Evolutionary conservation across 1,139 yeast genomes (phyloP).

Genomic region (Pichia sp.): DNA sequence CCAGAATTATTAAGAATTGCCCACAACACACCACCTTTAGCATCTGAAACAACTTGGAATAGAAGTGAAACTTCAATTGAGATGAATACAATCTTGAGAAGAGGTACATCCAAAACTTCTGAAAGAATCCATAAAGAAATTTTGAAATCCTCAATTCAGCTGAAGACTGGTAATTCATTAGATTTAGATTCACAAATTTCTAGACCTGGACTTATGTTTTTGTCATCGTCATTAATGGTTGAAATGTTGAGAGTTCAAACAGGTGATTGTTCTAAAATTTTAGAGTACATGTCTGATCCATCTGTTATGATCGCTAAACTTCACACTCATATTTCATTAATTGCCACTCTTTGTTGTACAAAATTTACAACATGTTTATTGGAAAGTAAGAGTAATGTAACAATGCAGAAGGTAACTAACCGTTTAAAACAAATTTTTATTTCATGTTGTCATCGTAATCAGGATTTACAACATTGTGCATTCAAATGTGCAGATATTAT

Average conservation of each 20-base stretch:
- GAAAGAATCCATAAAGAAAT: constrained; percentile 69
- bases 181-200: constrained; percentile 47
- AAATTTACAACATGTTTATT: constrained; percentile 42
- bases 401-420: constrained; percentile 55
- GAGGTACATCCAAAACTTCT: constrained; percentile 82
- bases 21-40: constrained; percentile 83
- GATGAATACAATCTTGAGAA: constrained; percentile 79
- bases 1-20: constrained; percentile 65
- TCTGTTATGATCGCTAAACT: constrained; percentile 66
- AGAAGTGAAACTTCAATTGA: constrained; percentile 90
- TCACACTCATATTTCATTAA: constrained; percentile 61
- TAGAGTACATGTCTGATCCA: constrained; percentile 81
- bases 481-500: constrained; percentile 70
- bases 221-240: constrained; percentile 72
- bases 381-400: constrained; percentile 34
- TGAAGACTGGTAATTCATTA: constrained; percentile 13
- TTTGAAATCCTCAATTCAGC: constrained; percentile 20
- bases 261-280: constrained; percentile 72
- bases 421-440: constrained; percentile 67
- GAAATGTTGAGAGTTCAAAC: constrained; percentile 73
- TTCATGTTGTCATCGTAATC: constrained; percentile 71
- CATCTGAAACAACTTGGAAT: constrained; percentile 78
- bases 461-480: constrained; percentile 73
- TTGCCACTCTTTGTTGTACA: constrained; percentile 54
- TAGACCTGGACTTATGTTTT: constrained; percentile 78